Evolutionary conservation across 805 yeast genomes (phyloP), one percentile per base, ranked within the genome.

Genomic region (Wickerhamiella lipophila): DNA sequence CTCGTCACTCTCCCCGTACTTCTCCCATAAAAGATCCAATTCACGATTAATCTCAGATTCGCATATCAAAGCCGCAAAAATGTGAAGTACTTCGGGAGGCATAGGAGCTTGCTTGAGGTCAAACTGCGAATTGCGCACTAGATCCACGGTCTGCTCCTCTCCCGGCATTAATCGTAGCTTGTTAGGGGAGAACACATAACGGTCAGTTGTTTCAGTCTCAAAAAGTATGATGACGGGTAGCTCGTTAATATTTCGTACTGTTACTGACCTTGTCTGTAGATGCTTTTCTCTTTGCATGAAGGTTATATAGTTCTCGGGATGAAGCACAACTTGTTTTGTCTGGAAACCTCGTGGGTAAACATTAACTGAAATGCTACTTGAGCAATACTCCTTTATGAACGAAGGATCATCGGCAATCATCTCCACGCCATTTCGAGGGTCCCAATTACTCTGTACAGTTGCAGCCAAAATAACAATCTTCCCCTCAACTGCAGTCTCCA

Each of bases 131-230:
- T 11, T 32, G 38, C 38, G 38, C 38, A 32, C 38, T 18, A 32
- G 12, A 32, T 32, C 38, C 18, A 32, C 38, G 38, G 38, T 15
- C 5, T 5, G 4, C 19, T 32, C 19, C 19, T 32, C 38, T 15
- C 19, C 38, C 6, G 38, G 19, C 21, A 32, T n/a, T 15, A 32
- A 19, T 11, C 19, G 11, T 13, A n/a, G 38, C 38, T 15, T 32
- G 38, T 32, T 32, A 4, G 38, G 38, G 38, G 18, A 32, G 19
- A 32, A 32, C 9, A 32, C 38, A 32, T 32, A 32, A 6, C 38
- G 38, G 19, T 32, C 38, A 32, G 4, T 32, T n/a, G 38, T 32
- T 32, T 32, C 38, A 32, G 38, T 32, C 38, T 32, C 38, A 32
- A 32, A 32, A n/a, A 32, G 38, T 5, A 32, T 32, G 18, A 32